phyloP scores from a whole-genome alignment of 805 yeast species.

The Ascoidea asiatica region DNA sequence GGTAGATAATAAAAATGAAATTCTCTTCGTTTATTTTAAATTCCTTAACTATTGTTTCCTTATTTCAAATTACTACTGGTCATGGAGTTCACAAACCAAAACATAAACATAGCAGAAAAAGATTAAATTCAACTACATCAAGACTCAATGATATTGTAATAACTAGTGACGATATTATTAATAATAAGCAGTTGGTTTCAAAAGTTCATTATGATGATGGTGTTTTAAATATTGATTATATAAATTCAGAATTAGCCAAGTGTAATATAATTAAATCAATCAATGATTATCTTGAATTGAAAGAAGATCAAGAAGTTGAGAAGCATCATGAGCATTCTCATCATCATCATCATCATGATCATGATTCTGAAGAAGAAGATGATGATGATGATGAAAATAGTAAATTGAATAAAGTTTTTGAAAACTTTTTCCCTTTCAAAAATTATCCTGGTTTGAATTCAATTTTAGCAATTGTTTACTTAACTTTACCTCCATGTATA shows the following conservation, averaged over 20 bases:
- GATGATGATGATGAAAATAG: slow-evolving; percentile 14
- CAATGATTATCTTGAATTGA: slow-evolving; percentile 16
- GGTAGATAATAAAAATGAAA: too few species aligned
- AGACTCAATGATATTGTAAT: too few species aligned
- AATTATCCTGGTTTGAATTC: slow-evolving; percentile 48
- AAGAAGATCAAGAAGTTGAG: slow-evolving; percentile 9
- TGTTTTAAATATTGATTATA: slow-evolving; percentile 24
- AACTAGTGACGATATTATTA: neutral
- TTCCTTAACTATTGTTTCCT: too few species aligned
- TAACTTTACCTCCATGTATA: slow-evolving; percentile 53
- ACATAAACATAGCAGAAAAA: too few species aligned
- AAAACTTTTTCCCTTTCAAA: slow-evolving; percentile 35
- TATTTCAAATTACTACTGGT: too few species aligned
- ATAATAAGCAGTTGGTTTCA: neutral
- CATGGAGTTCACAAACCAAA: too few species aligned
- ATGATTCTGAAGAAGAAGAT: slow-evolving; percentile 6
- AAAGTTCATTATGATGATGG: slow-evolving; percentile 25
- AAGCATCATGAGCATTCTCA: neutral
- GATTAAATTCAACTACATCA: too few species aligned
- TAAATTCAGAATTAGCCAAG: slow-evolving; percentile 17
- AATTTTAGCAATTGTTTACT: slow-evolving; percentile 45
- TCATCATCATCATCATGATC: slow-evolving; percentile 1
- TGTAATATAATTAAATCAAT: slow-evolving; percentile 28
- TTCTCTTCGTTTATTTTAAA: too few species aligned
- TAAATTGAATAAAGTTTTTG: slow-evolving; percentile 25